Base-by-base conservation (phyloP, 192 early-diverging fungal species). In the Irineochytrium annulatum region DNA sequence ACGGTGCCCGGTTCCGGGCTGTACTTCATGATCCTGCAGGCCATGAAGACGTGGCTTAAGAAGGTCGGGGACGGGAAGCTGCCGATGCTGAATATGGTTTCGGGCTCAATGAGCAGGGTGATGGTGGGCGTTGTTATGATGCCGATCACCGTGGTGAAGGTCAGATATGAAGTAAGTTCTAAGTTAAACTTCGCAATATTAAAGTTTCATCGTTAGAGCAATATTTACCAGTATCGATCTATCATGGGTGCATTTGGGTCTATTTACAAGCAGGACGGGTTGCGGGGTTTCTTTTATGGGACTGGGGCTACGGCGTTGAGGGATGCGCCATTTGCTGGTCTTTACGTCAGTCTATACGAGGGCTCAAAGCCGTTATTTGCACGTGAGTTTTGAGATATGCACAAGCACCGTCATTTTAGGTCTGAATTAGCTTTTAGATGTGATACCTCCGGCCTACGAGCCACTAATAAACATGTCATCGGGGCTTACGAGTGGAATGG, bases 101-200 rank as follows among this genome's bases (percentile, higher is more conserved):
- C 24, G 31, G 4, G 5, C 28, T 16, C 11, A 54, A 16, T 58
- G 41, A 8, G 20, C 29, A 22, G 13, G 5, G 27, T 68, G 62
- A 62, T 87, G 6, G 85, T 90, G 24, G 94, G 94, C 3, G 87
- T 93, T 57, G 53, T 93, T 0, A 78, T 94, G 75, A 97, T 97
- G 94, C 94, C 94, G 0, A 83, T 91, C n/a, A 91, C 91, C 0
- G 87, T 94, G 32, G 78, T 97, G 52, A 97, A 97, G 75, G 86
- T 93, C 34, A 79, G 91, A 52, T 94, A 85, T 57, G 94, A 95
- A 81, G 87, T 87, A 72, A 43, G 59, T 49, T 24, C 34, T 11
- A 8, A 27, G 14, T 28, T 34, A 17, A 14, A 22, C 1, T 31
- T 20, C 33, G 3, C n/a, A 31, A 52, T 34, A 14, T 28, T 27